A percentile compares a stretch with the other conserved stretches of the same genome.
phyloP scores from a whole-genome alignment of 179 eudicot species.

The Beta macrorhiza region DNA sequence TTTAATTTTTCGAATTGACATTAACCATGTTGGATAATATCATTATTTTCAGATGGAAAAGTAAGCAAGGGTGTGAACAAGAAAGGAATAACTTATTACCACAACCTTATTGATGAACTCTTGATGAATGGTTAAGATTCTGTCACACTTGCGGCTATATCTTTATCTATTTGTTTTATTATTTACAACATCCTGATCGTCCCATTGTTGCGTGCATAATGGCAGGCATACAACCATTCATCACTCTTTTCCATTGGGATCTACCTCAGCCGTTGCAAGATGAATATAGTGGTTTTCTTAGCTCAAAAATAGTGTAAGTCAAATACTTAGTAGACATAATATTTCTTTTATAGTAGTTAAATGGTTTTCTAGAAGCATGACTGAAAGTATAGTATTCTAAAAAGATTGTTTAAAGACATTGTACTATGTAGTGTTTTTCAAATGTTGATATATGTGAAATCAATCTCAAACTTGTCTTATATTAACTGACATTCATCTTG shows the following conservation, averaged over 20 bases:
- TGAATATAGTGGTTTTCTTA: constrained; percentile 61
- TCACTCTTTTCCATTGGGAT: constrained; percentile 75
- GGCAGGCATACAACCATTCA: constrained; percentile 56
- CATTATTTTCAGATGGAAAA: constrained; percentile 50
- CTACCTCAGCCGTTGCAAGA: constrained; percentile 61
- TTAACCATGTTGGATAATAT: not conserved
- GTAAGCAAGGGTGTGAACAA: constrained; percentile 54
- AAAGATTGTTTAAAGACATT: not conserved
- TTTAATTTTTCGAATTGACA: not conserved
- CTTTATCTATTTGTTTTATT: not conserved
- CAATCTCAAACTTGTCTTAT: not conserved
- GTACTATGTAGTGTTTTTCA: not conserved
- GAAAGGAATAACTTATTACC: constrained; percentile 56
- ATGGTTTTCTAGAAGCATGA: not conserved
- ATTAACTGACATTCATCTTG: too few species aligned
- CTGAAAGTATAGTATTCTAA: constrained; percentile 11
- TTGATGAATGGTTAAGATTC: constrained; percentile 41
- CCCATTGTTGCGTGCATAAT: not conserved
- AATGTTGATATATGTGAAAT: not conserved
- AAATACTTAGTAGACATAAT: not conserved
- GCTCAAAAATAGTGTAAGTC: constrained; percentile 53
- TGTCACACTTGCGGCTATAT: not conserved
- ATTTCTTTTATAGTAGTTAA: not conserved
- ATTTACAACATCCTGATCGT: not conserved
- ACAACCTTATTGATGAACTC: constrained; percentile 60